Conservation (phyloP, 441 rosid genomes). For the Hura crepitans region DNA sequence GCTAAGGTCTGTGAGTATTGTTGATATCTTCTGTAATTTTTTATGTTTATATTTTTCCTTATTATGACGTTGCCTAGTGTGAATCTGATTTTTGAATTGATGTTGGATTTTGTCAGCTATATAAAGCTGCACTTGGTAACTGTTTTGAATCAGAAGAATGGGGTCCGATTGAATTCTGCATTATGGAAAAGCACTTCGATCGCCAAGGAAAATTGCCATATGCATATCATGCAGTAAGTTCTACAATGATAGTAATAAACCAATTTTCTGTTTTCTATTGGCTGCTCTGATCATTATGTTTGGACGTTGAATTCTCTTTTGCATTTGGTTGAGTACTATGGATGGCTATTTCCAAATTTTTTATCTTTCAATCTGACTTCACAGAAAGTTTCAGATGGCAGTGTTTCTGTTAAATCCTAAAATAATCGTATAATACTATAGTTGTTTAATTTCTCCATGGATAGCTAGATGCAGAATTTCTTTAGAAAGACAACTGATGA, state of each 20-base stretch:
- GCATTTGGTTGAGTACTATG: background rate
- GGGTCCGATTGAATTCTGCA: constrained; percentile 76
- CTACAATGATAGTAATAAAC: background rate
- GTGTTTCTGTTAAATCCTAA: background rate
- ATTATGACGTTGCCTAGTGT: constrained; percentile 4
- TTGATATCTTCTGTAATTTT: background rate
- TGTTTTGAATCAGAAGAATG: constrained; percentile 86
- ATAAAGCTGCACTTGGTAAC: constrained; percentile 87
- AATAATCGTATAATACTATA: too few species aligned
- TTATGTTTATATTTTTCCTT: background rate
- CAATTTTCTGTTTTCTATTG: background rate
- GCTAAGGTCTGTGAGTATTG: constrained; percentile 45
- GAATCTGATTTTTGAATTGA: constrained; percentile 18
- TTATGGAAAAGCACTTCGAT: constrained; percentile 88
- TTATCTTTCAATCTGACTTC: background rate
- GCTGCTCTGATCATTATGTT: background rate
- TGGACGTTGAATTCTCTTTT: constrained; percentile 9
- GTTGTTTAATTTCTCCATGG: too few species aligned
- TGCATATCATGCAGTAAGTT: constrained; percentile 81
- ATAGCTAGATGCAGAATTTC: background rate
- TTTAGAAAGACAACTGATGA: background rate
- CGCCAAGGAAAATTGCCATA: constrained; percentile 90
- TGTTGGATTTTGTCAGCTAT: constrained; percentile 38
- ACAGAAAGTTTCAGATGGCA: background rate
- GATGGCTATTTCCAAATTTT: background rate